Evolutionary conservation across 768 basidiomycete genomes (phyloP), one percentile per base, ranked within the genome.

Genomic region (Serendipita indica): DNA sequence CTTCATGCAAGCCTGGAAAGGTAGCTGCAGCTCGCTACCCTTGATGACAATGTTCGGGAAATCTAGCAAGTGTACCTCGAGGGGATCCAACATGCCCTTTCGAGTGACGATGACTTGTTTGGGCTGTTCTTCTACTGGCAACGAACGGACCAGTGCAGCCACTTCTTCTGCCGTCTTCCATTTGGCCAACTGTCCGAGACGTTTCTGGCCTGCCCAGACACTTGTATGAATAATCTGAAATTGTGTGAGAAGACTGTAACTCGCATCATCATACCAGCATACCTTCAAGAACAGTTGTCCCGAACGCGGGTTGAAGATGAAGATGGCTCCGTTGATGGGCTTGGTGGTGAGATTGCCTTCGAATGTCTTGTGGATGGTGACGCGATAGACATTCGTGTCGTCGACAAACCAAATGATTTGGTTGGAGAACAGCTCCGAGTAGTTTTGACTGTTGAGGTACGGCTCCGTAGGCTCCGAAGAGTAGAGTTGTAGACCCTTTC

Each of bases 141-240:
- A 73, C 30, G 96, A 98, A 59, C 96, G 89, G 63, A 98, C 87
- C 65, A 98, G 73, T 0, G 96, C 96, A 33, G 96, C 96, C 7
- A 98, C 96, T 84, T 99, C 96, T 82, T 99, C 96, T 16, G 96
- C 96, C 3, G 94, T 97, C 75, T 96, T 96, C 93, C 96, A 98
- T 73, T 98, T 99, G 34, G 96, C 96, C 54, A 98, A 79, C 72
- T 99, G 96, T 60, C 96, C 96, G 52, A 99, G 82, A 84, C 96
- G 96, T 72, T 99, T 99, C 72, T 99, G 96, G 67, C 96, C 96
- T 59, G 96, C 96, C 96, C 96, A 99, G n/a, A 98, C 96, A 67
- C 93, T 97, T 2, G 96, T 99, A 70, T 99, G 96, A 62, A 99
- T 99, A 72, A 99, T 86, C 76, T 57, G 46, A 5, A 27, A n/a